Evolutionary conservation across 1,139 yeast species (phyloP), one percentile per base, ranked within the genome.

Genomic region (Scheffersomyces lignicola): DNA sequence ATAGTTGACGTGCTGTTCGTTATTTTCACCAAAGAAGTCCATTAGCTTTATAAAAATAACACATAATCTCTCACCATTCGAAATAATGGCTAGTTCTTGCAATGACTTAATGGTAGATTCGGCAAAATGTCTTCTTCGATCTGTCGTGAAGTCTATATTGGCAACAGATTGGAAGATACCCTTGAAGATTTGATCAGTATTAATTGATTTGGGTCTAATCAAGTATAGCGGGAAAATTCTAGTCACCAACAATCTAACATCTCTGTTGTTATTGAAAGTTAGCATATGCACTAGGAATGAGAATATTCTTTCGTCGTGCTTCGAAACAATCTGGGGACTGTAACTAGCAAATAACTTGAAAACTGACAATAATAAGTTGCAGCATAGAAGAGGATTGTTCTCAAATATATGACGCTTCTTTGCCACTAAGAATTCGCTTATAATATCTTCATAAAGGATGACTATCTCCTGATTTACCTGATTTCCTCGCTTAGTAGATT

Each of bases 61-160:
- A 53, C 80, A 82, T 21, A 83, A 62, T 54, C 80, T 68, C 36
- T 81, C 86, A 2, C 87, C 90, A 12, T 71, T 69, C 6, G 78
- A 68, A 0, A 77, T 65, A 2, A 72, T 62, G 0, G 85, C 82
- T 27, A 84, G 47, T 36, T 78, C 83, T 2, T 82, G 77, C 65
- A 85, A 73, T 0, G 83, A 70, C 47, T 70, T 60, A 3, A 83
- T 66, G 0, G 81, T 73, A 0, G 88, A 74, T 50, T 86, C 95
- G 7, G 77, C 80, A 31, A 82, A 56, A 48, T 77, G 71, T 17
- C 38, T 41, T 4, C 54, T 45, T 5, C 43, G 46, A 11, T 56
- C 54, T 23, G 44, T 42, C 21, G 57, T 49, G 34, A 68, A 67
- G 15, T 58, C 58, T 33, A 74, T 65, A 3, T 60, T 49, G n/a